Evolutionary conservation across 2,329 filamentous ascomycete species (phyloP), one percentile per base, ranked within the genome.

Genomic region (Cladosporium sp.): DNA sequence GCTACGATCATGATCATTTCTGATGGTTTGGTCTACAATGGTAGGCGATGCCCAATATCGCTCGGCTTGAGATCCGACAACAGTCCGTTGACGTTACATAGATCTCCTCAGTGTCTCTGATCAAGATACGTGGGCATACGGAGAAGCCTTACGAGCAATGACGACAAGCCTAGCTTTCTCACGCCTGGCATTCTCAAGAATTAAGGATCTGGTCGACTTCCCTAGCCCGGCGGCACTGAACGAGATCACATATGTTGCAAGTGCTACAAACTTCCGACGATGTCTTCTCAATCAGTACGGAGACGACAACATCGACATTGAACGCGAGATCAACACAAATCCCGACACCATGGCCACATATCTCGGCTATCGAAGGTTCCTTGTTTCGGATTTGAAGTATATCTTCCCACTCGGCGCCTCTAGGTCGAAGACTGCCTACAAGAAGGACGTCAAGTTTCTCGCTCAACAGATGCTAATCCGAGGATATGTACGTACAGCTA

Each of bases 21-120:
- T 11, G 67, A 69, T 65, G 67, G 67, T 21, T 44, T 69, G 12
- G 66, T 68, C 23, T 69, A 69, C 49, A 69, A 69, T 58, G 67
- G 66, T 68, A 67, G 21, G 35, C 55, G 16, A 67, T 65, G 23
- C 5, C 3, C 40, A 3, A 21, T 1, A 46, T 10, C 5, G n/a
- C 40, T 46, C 8, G 10, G 40, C 10, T 11, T 46, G 18, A 46
- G 40, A 3, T 44, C 5, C 8, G 8, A 10, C n/a, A 23, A 5
- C 40, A 21, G 40, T 21, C 5, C 1, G 12, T 12, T 46, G 7
- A 46, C 40, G 7, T 46, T 3, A 46, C n/a, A 23, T 3, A 46
- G 40, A 46, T 46, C 40, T 46, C 5, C 40, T 46, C 40, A 46
- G 40, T 8, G 40, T 46, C 8, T 46, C 40, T 7, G 40, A 46